phyloP scores from a whole-genome alignment of 2,329 filamentous ascomycete genomes.

The Pestalotiopsis sp. region DNA sequence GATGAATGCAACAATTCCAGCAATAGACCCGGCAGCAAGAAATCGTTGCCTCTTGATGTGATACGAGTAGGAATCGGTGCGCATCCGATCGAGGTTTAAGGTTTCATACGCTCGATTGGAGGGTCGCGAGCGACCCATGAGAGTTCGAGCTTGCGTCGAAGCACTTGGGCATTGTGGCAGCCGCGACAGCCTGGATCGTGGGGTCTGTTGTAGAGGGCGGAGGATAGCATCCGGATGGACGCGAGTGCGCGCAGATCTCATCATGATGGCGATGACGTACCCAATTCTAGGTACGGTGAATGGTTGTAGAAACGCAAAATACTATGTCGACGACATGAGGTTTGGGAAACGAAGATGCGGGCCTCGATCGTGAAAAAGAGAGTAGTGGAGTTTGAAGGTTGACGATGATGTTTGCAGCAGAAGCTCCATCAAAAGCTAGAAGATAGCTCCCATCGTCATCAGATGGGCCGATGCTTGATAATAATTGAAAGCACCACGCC shows the following conservation, averaged over 20 bases:
- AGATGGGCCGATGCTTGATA: background rate
- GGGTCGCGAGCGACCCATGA: conserved; percentile 30
- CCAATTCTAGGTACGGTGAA: background rate
- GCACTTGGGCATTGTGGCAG: conserved; percentile 16
- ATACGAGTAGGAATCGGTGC: conserved; percentile 50
- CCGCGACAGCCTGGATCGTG: conserved; percentile 11
- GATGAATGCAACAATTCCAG: conserved; percentile 51
- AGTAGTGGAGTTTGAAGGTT: background rate
- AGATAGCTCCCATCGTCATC: background rate
- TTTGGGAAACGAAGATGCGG: background rate
- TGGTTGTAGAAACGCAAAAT: background rate
- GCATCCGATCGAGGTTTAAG: conserved; percentile 53
- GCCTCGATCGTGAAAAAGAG: background rate
- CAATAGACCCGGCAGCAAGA: conserved; percentile 51
- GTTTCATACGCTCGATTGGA: conserved; percentile 46
- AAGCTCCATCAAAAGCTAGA: background rate
- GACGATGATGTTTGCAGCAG: background rate
- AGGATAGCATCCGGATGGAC: conserved; percentile 14
- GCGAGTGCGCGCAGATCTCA: conserved; percentile 15
- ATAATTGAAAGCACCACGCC: background rate
- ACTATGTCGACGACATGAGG: background rate
- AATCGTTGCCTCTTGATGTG: conserved; percentile 54
- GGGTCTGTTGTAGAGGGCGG: conserved; percentile 10
- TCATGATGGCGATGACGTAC: conserved; percentile 2
- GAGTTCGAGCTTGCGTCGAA: conserved; percentile 34